Evolutionary conservation across 176 grass and related monocot species (phyloP).

Genomic region (Oryza punctata): DNA sequence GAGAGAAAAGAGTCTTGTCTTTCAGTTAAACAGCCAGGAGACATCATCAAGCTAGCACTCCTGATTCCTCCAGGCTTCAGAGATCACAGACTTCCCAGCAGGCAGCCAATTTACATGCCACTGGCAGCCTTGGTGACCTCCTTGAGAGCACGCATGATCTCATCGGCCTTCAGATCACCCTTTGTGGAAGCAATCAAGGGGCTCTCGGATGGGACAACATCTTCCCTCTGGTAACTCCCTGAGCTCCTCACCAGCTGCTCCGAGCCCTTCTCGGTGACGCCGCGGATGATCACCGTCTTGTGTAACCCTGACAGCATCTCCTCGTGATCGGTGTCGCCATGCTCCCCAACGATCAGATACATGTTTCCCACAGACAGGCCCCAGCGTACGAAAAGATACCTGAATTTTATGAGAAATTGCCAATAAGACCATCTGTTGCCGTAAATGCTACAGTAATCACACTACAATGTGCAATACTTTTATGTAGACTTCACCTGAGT

Average conservation of each 20-base stretch:
- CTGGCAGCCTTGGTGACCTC: constrained; percentile 68
- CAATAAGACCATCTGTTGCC: neutral
- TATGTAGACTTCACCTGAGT: constrained; percentile 60
- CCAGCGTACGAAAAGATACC: constrained; percentile 95
- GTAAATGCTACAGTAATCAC: constrained; percentile 1
- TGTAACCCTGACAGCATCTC: constrained; percentile 79
- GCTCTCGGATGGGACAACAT: constrained; percentile 70
- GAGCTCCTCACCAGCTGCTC: constrained; percentile 66
- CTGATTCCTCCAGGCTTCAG: neutral
- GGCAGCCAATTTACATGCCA: constrained; percentile 45
- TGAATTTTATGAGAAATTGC: constrained; percentile 21
- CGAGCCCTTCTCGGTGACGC: constrained; percentile 75
- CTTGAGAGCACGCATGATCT: constrained; percentile 79
- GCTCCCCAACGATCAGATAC: constrained; percentile 78
- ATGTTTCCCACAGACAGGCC: constrained; percentile 80
- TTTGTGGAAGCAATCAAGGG: constrained; percentile 50
- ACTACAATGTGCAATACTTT: neutral
- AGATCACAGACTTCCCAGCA: neutral
- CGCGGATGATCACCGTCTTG: constrained; percentile 81
- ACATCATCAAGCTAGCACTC: constrained; percentile 1
- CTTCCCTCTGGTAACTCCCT: constrained; percentile 78
- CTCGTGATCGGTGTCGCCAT: constrained; percentile 76
- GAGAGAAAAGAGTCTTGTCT: neutral
- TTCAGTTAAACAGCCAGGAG: constrained; percentile 14
- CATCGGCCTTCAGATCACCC: constrained; percentile 50